A percentile compares a stretch with the other conserved stretches of the same genome.
Conservation (phyloP, 805 yeast genomes). For the Kluyveromyces siamensis region DNA sequence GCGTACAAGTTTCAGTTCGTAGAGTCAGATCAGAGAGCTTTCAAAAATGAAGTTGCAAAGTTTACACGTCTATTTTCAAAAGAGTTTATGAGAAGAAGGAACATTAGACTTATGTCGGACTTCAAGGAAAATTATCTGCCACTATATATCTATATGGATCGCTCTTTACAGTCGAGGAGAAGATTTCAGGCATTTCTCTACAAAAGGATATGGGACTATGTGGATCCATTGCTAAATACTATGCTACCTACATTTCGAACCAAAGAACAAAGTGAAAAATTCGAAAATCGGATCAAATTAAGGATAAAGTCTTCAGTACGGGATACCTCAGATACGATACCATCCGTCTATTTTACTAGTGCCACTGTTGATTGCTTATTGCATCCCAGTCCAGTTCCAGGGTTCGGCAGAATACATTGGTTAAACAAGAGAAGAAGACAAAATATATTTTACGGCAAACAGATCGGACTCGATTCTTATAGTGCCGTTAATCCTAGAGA, state of each 20-base stretch:
- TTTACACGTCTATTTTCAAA: slow-evolving; percentile 15
- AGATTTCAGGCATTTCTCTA: slow-evolving; percentile 13
- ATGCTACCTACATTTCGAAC: slow-evolving; percentile 11
- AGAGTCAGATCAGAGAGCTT: slow-evolving; percentile 18
- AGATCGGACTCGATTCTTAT: slow-evolving; percentile 16
- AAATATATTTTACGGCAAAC: slow-evolving; percentile 17
- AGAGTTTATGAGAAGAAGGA: slow-evolving; percentile 17
- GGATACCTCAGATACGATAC: slow-evolving; percentile 13
- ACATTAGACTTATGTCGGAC: slow-evolving; percentile 16
- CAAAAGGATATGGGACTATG: slow-evolving; percentile 15
- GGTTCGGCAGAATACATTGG: slow-evolving; percentile 29
- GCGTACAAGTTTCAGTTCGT: slow-evolving; percentile 20
- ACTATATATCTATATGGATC: slow-evolving; percentile 18
- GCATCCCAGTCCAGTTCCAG: slow-evolving; percentile 19
- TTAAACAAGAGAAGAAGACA: slow-evolving; percentile 20
- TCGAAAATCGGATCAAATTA: slow-evolving; percentile 10
- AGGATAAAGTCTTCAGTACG: slow-evolving; percentile 9
- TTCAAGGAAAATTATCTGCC: slow-evolving; percentile 14
- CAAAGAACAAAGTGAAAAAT: slow-evolving; percentile 10
- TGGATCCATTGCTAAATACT: slow-evolving; percentile 18
- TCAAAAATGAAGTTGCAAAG: slow-evolving; percentile 14
- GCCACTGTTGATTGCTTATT: slow-evolving; percentile 21
- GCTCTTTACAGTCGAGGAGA: slow-evolving; percentile 11
- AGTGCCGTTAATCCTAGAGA: slow-evolving; percentile 11
- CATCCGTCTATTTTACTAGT: slow-evolving; percentile 17